Conservation (phyloP, 805 yeast species). For the Candida maltosa region DNA sequence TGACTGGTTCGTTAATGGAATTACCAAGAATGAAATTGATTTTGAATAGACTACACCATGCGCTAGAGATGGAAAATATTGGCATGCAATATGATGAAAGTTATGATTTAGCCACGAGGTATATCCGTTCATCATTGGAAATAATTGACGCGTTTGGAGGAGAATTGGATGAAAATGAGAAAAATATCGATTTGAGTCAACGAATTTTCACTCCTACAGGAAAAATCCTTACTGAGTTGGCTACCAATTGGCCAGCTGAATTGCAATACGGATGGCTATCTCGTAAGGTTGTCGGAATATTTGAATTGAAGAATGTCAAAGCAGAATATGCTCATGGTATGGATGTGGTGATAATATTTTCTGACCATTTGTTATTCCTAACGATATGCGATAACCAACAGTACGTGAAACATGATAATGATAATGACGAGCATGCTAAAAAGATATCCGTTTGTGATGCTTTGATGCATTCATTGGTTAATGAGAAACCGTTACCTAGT, state of each 20-base stretch:
- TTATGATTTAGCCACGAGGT: conserved; percentile 12
- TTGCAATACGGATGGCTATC: conserved; percentile 86
- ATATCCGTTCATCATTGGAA: conserved; percentile 52
- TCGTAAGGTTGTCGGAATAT: conserved; percentile 79
- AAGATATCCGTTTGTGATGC: conserved; percentile 72
- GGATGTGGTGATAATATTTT: conserved; percentile 71
- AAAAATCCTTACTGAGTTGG: conserved; percentile 78
- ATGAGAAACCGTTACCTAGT: conserved; percentile 68
- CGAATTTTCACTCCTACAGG: conserved; percentile 90
- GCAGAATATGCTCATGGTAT: conserved; percentile 10
- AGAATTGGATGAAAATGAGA: conserved; percentile 23
- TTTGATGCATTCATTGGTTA: conserved; percentile 84
- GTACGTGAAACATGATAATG: conserved; percentile 16
- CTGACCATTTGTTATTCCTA: conserved; percentile 72
- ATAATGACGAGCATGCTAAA: conserved; percentile 15
- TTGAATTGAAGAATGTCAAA: conserved; percentile 33
- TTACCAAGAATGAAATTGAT: conserved; percentile 69
- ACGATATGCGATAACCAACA: conserved; percentile 46
- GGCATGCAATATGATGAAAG: neutral
- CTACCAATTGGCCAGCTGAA: conserved; percentile 83
- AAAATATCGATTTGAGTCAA: conserved; percentile 27
- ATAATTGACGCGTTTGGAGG: conserved; percentile 83
- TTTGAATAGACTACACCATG: conserved; percentile 54
- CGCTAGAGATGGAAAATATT: conserved; percentile 23
- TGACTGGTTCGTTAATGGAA: conserved; percentile 65